Base-by-base conservation (phyloP, 2,329 filamentous ascomycete species). In the Colletotrichum graminicola region DNA sequence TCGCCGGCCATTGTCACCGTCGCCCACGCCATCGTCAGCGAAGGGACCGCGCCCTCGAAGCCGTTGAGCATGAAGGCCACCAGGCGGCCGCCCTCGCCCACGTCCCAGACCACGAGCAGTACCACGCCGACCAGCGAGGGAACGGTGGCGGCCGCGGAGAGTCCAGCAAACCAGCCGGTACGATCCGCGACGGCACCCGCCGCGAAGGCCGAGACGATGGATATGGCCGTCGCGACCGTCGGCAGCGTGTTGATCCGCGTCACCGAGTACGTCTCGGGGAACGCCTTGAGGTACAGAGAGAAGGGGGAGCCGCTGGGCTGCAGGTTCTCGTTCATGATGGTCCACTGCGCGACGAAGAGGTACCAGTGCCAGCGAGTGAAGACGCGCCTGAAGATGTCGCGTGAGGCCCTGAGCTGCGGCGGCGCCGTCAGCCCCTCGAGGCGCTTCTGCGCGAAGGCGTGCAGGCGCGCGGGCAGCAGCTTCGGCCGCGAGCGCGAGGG, bases 171-270 rank as follows among this genome's bases (percentile, higher is more conserved):
- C 49, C 77, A 77, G 1, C 78, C 77, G 1, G 76, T 71, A 54
- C 74, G 75, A 70, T 83, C 82, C 0, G 80, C 81, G 16, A 78
- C 66, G 8, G 79, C 65, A 8, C 81, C 79, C 18, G 77, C 76
- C 7, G 74, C 55, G 11, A 83, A 73, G 1, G 82, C 81, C 0
- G 78, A 75, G 8, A 82, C 77, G 57, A 84, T 79, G 34, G 76
- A 79, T 6, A 83, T 74, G 0, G 83, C 83, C 1, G 80, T 81
- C 1, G 79, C 78, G 12, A 82, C 78, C 1, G 82, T 84, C 8
- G 82, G 82, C 7, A 84, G 74, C 0, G 80, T 83, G 74, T 84
- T 84, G 66, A 84, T 78, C 49, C 78, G 78, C 1, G 79, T 78
- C 21, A 84, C 76, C 1, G 82, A 82, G 73, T 83, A 83, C 5